These are phyloP conservation scores for Scytalidium lignicola DNA, from an alignment of 2,329 filamentous ascomycete genomes.

Conservation along the genomic window DNA sequence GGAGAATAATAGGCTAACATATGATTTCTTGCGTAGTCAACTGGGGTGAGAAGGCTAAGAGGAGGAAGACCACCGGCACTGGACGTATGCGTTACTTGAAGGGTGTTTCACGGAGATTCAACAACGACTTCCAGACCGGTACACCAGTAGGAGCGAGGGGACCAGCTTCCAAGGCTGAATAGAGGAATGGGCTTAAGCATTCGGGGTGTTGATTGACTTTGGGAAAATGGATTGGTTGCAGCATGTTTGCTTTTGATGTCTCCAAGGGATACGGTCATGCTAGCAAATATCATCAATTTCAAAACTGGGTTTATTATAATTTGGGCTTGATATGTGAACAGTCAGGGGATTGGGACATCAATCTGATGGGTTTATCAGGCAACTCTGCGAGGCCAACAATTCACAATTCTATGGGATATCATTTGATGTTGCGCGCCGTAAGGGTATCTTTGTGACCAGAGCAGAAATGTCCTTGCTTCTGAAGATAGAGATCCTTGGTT, in stretches of 20 bases:
- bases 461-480: not conserved
- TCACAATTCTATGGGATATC: not conserved
- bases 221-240: slow-evolving; percentile 23
- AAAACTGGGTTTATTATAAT: slow-evolving; percentile 14
- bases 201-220: slow-evolving; percentile 27
- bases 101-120: slow-evolving; percentile 86
- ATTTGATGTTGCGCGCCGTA: not conserved
- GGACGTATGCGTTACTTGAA: slow-evolving; percentile 96
- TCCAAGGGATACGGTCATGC: slow-evolving; percentile 21
- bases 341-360: not conserved
- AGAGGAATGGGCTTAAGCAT: slow-evolving; percentile 32
- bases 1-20: slow-evolving; percentile 49
- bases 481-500: not conserved
- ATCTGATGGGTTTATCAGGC: not conserved
- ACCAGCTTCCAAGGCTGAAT: slow-evolving; percentile 35
- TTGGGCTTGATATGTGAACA: not conserved
- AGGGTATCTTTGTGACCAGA: not conserved
- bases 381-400: slow-evolving; percentile 2
- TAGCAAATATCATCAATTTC: slow-evolving; percentile 29
- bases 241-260: slow-evolving; percentile 24
- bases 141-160: slow-evolving; percentile 78
- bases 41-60: slow-evolving; percentile 99
- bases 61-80: slow-evolving; percentile 98
- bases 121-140: slow-evolving; percentile 95
- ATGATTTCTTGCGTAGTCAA: slow-evolving; percentile 71